Conservation (phyloP, 2,329 filamentous ascomycete species). For the Metarhizium rileyi region DNA sequence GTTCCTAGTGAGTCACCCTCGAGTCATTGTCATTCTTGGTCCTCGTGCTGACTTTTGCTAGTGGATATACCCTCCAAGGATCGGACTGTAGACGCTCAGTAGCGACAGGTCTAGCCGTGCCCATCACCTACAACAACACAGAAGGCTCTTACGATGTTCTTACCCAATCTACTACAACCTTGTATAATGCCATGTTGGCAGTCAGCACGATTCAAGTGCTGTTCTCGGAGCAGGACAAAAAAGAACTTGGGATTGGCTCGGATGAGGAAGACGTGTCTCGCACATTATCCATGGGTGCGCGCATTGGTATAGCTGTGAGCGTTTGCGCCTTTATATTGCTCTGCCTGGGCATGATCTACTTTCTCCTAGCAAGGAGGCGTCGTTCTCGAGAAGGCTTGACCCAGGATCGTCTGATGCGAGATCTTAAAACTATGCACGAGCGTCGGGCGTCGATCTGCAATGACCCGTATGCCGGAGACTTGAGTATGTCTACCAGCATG, state of each 20-base stretch:
- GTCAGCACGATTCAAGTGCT: slow-evolving; percentile 27
- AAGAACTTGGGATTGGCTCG: slow-evolving; percentile 23
- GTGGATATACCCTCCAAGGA: slow-evolving; percentile 25
- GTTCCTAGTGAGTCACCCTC: slow-evolving; percentile 27
- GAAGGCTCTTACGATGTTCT: slow-evolving; percentile 25
- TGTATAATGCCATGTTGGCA: slow-evolving; percentile 27
- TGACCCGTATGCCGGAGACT: not conserved
- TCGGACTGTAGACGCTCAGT: slow-evolving; percentile 25
- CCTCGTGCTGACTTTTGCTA: slow-evolving; percentile 8
- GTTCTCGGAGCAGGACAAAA: slow-evolving; percentile 27
- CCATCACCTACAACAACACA: slow-evolving; percentile 26
- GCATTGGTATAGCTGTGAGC: slow-evolving; percentile 26
- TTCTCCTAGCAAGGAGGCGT: slow-evolving; percentile 17
- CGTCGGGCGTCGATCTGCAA: not conserved
- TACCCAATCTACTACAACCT: slow-evolving; percentile 25
- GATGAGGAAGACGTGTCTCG: slow-evolving; percentile 14
- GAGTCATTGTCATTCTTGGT: not conserved
- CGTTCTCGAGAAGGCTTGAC: slow-evolving; percentile 11
- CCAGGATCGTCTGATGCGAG: slow-evolving; percentile 8
- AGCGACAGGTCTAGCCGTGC: slow-evolving; percentile 26
- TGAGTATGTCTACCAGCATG: slow-evolving; percentile 2
- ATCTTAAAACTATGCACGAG: slow-evolving; percentile 6
- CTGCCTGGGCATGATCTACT: slow-evolving; percentile 15
- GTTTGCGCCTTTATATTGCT: slow-evolving; percentile 21
- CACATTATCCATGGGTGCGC: slow-evolving; percentile 19